These are phyloP conservation scores for Sugiyamaella chiloensis DNA, from an alignment of 805 yeast genomes.

Conservation along the genomic window DNA sequence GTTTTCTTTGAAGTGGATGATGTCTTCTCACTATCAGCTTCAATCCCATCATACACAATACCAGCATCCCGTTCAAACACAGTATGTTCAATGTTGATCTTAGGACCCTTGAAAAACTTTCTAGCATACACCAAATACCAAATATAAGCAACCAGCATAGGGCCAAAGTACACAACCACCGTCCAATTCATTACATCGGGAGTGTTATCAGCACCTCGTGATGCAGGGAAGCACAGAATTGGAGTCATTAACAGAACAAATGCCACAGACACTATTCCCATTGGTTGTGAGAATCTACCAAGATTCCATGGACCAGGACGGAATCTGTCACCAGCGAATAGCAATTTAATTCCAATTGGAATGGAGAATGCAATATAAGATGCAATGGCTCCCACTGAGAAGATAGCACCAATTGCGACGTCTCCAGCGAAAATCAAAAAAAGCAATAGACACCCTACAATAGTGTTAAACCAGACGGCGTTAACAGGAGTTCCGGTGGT, in stretches of 20 bases:
- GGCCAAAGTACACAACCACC: constrained; percentile 56
- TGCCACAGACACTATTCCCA: constrained; percentile 47
- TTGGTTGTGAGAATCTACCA: constrained; percentile 49
- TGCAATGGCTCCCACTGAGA: constrained; percentile 70
- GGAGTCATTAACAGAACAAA: constrained; percentile 58
- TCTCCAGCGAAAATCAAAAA: constrained; percentile 62
- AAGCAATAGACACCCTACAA: constrained; percentile 53
- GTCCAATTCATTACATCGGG: constrained; percentile 62
- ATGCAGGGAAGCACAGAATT: constrained; percentile 55
- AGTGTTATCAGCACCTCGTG: constrained; percentile 38
- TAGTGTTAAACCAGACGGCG: constrained; percentile 55
- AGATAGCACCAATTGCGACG: constrained; percentile 64
- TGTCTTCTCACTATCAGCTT: constrained; percentile 5
- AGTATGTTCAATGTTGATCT: constrained; percentile 45
- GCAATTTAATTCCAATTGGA: constrained; percentile 58
- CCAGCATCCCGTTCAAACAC: constrained; percentile 17
- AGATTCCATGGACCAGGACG: constrained; percentile 66
- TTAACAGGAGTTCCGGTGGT: constrained; percentile 59
- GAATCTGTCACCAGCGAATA: constrained; percentile 51
- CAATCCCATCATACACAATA: constrained; percentile 12
- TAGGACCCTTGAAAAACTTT: constrained; percentile 61
- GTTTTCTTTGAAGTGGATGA: constrained; percentile 5
- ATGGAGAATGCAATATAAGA: constrained; percentile 64
- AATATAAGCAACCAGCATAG: constrained; percentile 48
- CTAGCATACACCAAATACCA: constrained; percentile 55